These are phyloP conservation scores for Eutrema salsugineum DNA, from an alignment of 441 rosid species.

Conservation along the genomic window DNA sequence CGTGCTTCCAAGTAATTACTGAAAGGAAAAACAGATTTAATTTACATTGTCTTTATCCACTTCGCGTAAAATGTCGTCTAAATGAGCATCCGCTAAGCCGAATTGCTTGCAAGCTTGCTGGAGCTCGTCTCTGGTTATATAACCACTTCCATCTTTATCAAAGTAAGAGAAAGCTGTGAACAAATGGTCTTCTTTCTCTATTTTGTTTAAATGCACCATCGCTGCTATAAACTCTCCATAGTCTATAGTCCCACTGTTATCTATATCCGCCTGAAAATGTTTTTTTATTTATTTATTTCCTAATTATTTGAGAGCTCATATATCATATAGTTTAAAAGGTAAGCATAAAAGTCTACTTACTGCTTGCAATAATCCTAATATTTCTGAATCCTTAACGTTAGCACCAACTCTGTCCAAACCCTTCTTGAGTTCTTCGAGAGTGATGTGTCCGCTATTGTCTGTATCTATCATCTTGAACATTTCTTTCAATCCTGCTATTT, in stretches of 20 bases:
- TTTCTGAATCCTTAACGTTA: slow-evolving; percentile 71
- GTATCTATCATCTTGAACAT: slow-evolving; percentile 98
- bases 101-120: slow-evolving; percentile 79
- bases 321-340: not conserved
- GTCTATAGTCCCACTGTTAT: slow-evolving; percentile 95
- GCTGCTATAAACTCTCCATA: slow-evolving; percentile 95
- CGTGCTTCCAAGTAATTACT: not conserved
- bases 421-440: slow-evolving; percentile 80
- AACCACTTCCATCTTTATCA: slow-evolving; percentile 93
- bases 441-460: slow-evolving; percentile 82
- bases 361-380: slow-evolving; percentile 74
- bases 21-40: not conserved
- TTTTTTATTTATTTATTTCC: not conserved
- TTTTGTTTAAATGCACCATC: slow-evolving; percentile 87
- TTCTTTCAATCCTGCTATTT: slow-evolving; percentile 87
- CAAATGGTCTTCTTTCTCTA: slow-evolving; percentile 81
- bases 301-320: not conserved
- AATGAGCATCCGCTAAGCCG: slow-evolving; percentile 59
- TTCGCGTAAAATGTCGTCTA: slow-evolving; percentile 72
- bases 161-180: slow-evolving; percentile 87
- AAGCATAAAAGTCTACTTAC: slow-evolving; percentile 41
- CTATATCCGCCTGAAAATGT: slow-evolving; percentile 73
- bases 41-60: slow-evolving; percentile 87
- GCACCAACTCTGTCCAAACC: slow-evolving; percentile 88
- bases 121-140: slow-evolving; percentile 86